phyloP scores from a whole-genome alignment of 805 yeast species.

The Starmera caribaea region DNA sequence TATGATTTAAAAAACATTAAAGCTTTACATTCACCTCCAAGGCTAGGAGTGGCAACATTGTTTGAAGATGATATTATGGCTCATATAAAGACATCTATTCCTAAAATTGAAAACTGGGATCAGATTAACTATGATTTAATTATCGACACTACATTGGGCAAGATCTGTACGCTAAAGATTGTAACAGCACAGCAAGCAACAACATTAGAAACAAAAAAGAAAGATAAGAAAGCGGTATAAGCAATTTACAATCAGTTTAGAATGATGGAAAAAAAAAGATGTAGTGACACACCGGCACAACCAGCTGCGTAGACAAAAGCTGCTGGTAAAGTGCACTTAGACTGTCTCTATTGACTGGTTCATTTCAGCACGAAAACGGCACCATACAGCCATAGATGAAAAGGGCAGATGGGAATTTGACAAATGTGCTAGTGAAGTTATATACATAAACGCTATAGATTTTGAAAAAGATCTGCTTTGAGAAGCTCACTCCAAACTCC shows the following conservation, averaged over 20 bases:
- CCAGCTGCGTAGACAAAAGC: conserved; percentile 1
- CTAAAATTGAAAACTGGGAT: conserved; percentile 10
- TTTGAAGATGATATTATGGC: not conserved
- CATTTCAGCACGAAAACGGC: conserved; percentile 35
- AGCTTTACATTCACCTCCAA: conserved; percentile 1
- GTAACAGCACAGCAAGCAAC: too few species aligned
- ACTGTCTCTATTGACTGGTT: conserved; percentile 14
- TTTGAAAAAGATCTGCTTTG: too few species aligned
- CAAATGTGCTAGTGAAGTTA: conserved; percentile 26
- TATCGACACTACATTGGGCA: not conserved
- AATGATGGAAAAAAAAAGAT: not conserved
- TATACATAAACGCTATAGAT: too few species aligned
- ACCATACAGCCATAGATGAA: conserved; percentile 25
- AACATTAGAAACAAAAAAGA: not conserved
- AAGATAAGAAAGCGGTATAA: not conserved
- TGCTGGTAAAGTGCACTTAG: conserved; percentile 19
- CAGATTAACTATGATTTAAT: conserved; percentile 4
- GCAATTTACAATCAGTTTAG: not conserved
- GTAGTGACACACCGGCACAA: conserved; percentile 21
- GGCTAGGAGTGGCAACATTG: not conserved
- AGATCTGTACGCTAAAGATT: not conserved
- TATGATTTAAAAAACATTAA: not conserved
- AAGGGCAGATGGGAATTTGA: conserved; percentile 30
- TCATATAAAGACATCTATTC: conserved; percentile 10
- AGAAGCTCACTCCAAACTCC: too few species aligned